Percentiles rank a stretch among this genome's conserved stretches.
Evolutionary conservation across 345 rosid species (phyloP).

Genomic region (Linum tenue): DNA sequence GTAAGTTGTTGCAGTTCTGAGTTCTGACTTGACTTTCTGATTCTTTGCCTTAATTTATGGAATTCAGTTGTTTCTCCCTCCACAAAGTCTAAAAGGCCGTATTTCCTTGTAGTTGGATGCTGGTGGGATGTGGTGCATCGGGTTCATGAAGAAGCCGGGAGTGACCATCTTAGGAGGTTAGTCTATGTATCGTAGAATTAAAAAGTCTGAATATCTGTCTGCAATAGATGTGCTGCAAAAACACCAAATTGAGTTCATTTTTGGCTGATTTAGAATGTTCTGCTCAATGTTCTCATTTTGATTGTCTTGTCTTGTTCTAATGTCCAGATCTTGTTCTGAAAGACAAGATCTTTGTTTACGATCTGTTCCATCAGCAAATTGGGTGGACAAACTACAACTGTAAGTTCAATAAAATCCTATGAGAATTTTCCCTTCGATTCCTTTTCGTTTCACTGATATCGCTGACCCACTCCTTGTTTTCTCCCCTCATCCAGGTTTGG

Average conservation of each 20-base stretch:
- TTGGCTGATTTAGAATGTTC: too few species aligned
- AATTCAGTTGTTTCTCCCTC: background rate
- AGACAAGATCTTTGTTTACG: slow-evolving; percentile 9
- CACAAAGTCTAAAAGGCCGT: background rate
- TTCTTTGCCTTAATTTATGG: background rate
- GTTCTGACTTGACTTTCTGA: background rate
- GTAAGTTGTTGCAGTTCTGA: background rate
- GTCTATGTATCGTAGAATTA: too few species aligned
- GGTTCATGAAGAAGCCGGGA: background rate
- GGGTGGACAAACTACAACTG: slow-evolving; percentile 9
- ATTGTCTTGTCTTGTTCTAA: slow-evolving; percentile 8
- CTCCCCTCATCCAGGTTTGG: slow-evolving; percentile 12
- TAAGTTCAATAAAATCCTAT: background rate
- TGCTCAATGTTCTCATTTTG: too few species aligned
- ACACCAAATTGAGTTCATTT: too few species aligned
- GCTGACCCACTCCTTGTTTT: too few species aligned
- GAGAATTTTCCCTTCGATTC: background rate
- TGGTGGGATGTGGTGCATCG: slow-evolving; percentile 1
- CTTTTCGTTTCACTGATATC: background rate
- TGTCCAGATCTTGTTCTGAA: background rate
- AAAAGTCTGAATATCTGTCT: too few species aligned
- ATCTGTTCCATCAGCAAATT: slow-evolving; percentile 4
- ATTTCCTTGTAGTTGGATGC: background rate
- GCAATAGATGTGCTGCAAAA: too few species aligned
- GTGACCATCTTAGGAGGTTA: slow-evolving; percentile 7